Conservation (phyloP, 139 green algal species). For the Chlamydomonas incerta region DNA sequence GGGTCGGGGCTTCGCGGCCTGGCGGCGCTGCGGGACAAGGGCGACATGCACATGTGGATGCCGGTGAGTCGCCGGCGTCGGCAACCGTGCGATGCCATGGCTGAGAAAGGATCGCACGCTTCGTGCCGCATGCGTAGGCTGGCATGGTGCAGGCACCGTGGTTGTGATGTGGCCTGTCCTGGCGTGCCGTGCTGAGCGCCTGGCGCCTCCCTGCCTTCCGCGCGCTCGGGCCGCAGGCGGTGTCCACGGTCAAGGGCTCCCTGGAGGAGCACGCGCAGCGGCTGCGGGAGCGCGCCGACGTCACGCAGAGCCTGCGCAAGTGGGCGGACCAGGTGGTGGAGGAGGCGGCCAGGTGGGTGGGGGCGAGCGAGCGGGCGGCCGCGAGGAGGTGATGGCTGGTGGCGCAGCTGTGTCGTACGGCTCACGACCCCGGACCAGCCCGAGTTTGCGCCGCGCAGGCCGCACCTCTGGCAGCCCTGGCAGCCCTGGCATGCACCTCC, state of each 20-base stretch:
- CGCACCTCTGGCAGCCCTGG: too few relatives aligned
- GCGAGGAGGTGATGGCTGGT: background rate
- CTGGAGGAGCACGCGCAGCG: conserved; percentile 43
- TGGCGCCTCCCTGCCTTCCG: background rate
- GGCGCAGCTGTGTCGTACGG: background rate
- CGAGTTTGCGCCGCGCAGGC: too few relatives aligned
- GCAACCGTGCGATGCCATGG: too few relatives aligned
- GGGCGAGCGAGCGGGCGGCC: background rate
- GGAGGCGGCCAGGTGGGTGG: conserved; percentile 13
- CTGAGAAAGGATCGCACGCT: too few relatives aligned
- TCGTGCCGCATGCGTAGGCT: too few relatives aligned
- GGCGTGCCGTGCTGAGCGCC: too few relatives aligned
- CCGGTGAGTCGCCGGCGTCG: conserved; percentile 1
- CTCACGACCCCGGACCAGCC: too few relatives aligned
- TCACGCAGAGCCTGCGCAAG: conserved; percentile 8
- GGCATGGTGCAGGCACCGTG: too few relatives aligned
- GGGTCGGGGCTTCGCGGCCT: conserved; percentile 16
- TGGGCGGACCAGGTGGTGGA: conserved; percentile 32
- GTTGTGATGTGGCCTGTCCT: too few relatives aligned
- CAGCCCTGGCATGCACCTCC: too few relatives aligned
- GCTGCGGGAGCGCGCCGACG: conserved; percentile 27
- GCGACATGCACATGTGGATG: conserved; percentile 29
- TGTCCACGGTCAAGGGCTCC: background rate
- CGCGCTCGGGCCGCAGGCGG: conserved; percentile 32
- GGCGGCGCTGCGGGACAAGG: background rate